A percentile compares a stretch with the other conserved stretches of the same genome.
phyloP scores from a whole-genome alignment of 2,329 filamentous ascomycete species.

The Aspergillus sergii region DNA sequence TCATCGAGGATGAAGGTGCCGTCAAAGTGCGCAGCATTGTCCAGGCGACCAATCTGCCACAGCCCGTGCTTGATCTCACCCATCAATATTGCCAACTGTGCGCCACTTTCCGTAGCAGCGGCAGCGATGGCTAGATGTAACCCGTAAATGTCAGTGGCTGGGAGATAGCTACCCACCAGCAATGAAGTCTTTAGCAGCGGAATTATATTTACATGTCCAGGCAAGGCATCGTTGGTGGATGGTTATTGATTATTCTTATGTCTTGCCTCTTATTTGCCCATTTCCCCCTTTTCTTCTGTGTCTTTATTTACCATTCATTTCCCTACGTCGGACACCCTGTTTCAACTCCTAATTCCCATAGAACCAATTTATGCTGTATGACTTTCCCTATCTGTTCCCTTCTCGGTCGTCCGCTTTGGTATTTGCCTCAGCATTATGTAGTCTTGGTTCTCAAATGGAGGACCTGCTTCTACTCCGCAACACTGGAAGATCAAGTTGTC shows the following conservation, averaged over 20 bases:
- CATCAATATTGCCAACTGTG: slow-evolving; percentile 96
- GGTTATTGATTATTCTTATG: not conserved
- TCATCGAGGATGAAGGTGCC: slow-evolving; percentile 96
- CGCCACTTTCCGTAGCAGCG: slow-evolving; percentile 91
- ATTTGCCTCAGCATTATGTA: not conserved
- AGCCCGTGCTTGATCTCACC: slow-evolving; percentile 89
- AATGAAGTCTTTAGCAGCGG: not conserved
- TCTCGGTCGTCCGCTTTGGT: not conserved
- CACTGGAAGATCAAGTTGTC: not conserved
- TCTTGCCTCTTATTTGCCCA: not conserved
- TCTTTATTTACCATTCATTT: slow-evolving; percentile 12
- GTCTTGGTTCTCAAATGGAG: not conserved
- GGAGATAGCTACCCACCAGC: not conserved
- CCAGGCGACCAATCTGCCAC: slow-evolving; percentile 90
- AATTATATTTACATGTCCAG: slow-evolving; percentile 5
- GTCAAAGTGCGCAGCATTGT: slow-evolving; percentile 98
- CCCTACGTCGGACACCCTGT: not conserved
- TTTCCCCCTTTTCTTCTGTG: slow-evolving; percentile 14
- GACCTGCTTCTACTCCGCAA: not conserved
- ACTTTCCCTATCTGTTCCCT: not conserved
- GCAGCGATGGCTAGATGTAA: slow-evolving; percentile 71
- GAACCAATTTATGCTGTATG: not conserved
- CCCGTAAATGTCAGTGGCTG: not conserved
- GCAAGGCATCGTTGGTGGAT: not conserved
- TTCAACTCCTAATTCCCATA: not conserved